phyloP scores from a whole-genome alignment of 2,329 filamentous ascomycete species.

The Ilyonectria destructans region DNA sequence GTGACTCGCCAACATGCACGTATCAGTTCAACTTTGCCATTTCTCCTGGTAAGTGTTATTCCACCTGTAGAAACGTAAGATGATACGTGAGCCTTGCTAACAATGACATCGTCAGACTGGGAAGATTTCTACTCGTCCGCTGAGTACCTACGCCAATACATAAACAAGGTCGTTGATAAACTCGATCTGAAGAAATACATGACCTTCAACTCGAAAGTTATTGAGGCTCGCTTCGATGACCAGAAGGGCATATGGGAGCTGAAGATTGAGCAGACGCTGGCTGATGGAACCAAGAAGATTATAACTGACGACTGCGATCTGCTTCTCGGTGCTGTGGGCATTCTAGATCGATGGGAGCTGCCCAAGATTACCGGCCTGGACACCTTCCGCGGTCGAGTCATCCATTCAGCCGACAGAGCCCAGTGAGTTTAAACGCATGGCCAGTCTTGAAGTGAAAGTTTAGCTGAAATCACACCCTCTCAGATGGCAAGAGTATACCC shows the following conservation, averaged over 20 bases:
- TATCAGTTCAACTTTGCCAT: constrained; percentile 18
- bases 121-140: not conserved
- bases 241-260: not conserved
- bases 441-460: not conserved
- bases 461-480: not conserved
- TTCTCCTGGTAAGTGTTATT: not conserved
- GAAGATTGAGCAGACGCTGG: constrained; percentile 4
- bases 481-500: not conserved
- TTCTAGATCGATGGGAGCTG: constrained; percentile 10
- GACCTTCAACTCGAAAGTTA: constrained; percentile 4
- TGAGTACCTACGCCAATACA: not conserved
- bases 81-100: not conserved
- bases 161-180: constrained; percentile 1
- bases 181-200: constrained; percentile 13
- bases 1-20: constrained; percentile 4
- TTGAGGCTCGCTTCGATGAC: not conserved
- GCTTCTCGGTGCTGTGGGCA: not conserved
- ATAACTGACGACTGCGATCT: not conserved
- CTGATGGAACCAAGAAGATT: not conserved
- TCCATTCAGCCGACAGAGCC: constrained; percentile 2
- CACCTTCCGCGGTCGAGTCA: constrained; percentile 1
- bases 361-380: constrained; percentile 9
- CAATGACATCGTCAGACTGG: constrained; percentile 1
- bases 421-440: not conserved
- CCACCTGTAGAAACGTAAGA: not conserved